Conservation (phyloP, 768 basidiomycete genomes). For the Kwoniella europaea region DNA sequence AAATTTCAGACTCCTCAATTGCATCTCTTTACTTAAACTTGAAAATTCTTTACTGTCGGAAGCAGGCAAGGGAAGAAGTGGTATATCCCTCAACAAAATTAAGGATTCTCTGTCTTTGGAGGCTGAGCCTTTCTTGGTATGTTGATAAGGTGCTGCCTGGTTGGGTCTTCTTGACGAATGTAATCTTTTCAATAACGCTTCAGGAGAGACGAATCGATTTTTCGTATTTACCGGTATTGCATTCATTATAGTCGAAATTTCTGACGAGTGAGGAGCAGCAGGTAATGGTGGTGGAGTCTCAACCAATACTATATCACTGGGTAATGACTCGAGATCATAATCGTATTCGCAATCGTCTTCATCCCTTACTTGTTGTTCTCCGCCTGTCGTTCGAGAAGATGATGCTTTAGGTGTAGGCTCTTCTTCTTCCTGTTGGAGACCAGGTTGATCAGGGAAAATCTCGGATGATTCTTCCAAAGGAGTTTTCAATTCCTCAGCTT, state of each 20-base stretch:
- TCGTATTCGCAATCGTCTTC: neutral
- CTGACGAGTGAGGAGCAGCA: neutral
- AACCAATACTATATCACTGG: slow-evolving; percentile 25
- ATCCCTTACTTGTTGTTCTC: neutral
- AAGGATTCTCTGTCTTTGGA: slow-evolving; percentile 2
- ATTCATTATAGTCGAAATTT: slow-evolving; percentile 1
- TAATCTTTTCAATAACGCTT: slow-evolving; percentile 17
- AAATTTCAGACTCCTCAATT: slow-evolving; percentile 45
- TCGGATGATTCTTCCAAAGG: neutral
- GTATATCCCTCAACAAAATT: neutral
- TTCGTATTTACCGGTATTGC: neutral
- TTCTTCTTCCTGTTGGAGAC: neutral
- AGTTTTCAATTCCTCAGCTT: neutral
- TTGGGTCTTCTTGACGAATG: slow-evolving; percentile 13
- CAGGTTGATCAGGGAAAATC: neutral
- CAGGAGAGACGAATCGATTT: slow-evolving; percentile 16
- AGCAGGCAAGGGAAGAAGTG: slow-evolving; percentile 18
- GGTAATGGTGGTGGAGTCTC: slow-evolving; percentile 20
- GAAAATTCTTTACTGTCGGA: slow-evolving; percentile 18
- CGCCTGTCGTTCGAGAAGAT: neutral
- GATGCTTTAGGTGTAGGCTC: slow-evolving; percentile 18
- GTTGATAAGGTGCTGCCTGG: slow-evolving; percentile 16
- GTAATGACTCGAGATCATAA: slow-evolving; percentile 16
- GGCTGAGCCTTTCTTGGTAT: neutral
- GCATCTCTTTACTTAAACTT: slow-evolving; percentile 23